Evolutionary conservation across 1,139 yeast species (phyloP), one percentile per base, ranked within the genome.

Genomic region (Suhomyces bolitotheri): DNA sequence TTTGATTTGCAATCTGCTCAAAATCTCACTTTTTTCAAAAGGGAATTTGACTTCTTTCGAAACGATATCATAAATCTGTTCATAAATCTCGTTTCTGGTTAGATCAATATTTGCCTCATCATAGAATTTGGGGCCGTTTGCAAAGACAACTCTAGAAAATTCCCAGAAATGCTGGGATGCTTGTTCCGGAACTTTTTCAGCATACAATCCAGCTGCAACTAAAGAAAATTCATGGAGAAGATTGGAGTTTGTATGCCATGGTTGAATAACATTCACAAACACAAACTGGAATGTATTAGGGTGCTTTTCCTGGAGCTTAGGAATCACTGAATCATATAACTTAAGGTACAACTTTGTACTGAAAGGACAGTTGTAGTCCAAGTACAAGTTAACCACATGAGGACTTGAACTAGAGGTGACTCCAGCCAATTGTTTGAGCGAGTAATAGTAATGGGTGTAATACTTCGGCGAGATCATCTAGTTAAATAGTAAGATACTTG

Each of bases 281-380:
- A 76, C 73, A 40, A 82, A 68, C 49, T 78, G 79, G 50, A 81
- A 77, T 43, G 70, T 57, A 35, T 69, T 71, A 0, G 81, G 78
- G 42, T 71, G 64, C 34, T 64, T 58, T 31, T 60, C 44, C 34
- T 76, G 70, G 35, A 81, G 60, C 24, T 58, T 46, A 5, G 89
- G 88, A 25, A 81, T 68, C 11, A 85, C 70, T 16, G 66, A 65
- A 10, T 64, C 56, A 43, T 71, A 66, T 44, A 86, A 58, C 38
- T 80, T 80, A 43, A 66, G 60, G 64, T 71, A 88, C 39, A 84
- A 49, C 54, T 78, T 84, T 30, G 73, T 82, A 47, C 85, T 75
- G 60, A 75, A 88, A 1, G 84, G 90, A 56, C 96, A 88, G 44
- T 80, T 76, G 66, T 83, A 87, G 63, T 88, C 96, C 33, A 87